Percentiles rank a stretch among this genome's conserved stretches.
Evolutionary conservation across 768 basidiomycete species (phyloP).

Genomic region (Coprinellus micaceus): DNA sequence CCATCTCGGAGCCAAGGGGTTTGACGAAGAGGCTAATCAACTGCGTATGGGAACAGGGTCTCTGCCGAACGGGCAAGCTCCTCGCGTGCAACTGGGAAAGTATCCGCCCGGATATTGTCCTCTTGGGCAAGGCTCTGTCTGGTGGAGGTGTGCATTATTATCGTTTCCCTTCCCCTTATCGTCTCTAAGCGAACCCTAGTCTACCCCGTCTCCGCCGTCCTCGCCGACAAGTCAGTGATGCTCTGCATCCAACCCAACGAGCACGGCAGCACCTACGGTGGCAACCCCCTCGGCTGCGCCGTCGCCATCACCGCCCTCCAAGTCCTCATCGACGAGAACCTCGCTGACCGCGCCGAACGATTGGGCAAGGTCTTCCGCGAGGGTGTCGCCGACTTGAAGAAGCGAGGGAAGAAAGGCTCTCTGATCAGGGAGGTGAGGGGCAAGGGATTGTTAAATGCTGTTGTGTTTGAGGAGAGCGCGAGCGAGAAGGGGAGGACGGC

Average conservation of each 20-base stretch:
- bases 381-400: conserved; percentile 6
- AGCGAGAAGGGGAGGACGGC: conserved; percentile 78
- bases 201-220: conserved; percentile 94
- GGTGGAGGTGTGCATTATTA: conserved; percentile 68
- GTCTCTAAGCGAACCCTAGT: conserved; percentile 39
- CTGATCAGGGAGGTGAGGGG: conserved; percentile 80
- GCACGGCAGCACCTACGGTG: conserved; percentile 95
- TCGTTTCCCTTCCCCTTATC: background rate
- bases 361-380: conserved; percentile 53
- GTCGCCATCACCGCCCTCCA: conserved; percentile 89
- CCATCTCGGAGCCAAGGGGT: no score
- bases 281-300: conserved; percentile 97
- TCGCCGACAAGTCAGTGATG: conserved; percentile 91
- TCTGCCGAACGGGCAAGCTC: conserved; percentile 93
- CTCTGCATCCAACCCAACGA: conserved; percentile 92
- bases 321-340: conserved; percentile 85
- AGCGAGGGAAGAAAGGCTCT: background rate
- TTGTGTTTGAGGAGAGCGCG: conserved; percentile 85
- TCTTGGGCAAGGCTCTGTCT: conserved; percentile 94
- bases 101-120: conserved; percentile 86
- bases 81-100: conserved; percentile 85
- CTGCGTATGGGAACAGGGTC: no score
- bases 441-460: conserved; percentile 84
- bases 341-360: conserved; percentile 72
- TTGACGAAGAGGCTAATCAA: no score